Evolutionary conservation across 1,284 basidiomycete species (phyloP).

Genomic region (Fomitiporia mediterranea): DNA sequence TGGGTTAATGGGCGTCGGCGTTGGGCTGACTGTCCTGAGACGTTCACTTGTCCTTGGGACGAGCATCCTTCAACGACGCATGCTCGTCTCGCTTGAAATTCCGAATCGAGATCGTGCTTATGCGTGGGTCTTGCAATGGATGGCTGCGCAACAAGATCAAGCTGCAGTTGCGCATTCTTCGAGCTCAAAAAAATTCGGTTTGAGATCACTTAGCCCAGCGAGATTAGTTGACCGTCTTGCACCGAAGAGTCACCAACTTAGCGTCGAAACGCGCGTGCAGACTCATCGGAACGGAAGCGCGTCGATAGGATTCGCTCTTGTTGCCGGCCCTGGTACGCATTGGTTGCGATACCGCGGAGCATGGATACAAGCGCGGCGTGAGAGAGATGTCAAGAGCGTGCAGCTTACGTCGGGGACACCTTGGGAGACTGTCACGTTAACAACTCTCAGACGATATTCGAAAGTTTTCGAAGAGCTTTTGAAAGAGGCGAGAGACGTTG

Average conservation of each 20-base stretch:
- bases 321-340: constrained; percentile 94
- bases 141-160: constrained; percentile 61
- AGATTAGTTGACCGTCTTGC: constrained; percentile 37
- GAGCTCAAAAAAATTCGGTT: neutral
- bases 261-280: constrained; percentile 89
- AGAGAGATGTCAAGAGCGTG: constrained; percentile 90
- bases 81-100: constrained; percentile 95
- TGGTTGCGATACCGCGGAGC: constrained; percentile 87
- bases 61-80: constrained; percentile 76
- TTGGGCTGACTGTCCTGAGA: constrained; percentile 72
- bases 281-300: constrained; percentile 87
- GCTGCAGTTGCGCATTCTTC: constrained; percentile 23
- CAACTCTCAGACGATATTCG: constrained; percentile 85
- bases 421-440: constrained; percentile 97
- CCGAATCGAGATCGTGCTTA: constrained; percentile 94
- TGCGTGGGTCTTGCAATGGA: constrained; percentile 97
- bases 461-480: constrained; percentile 78
- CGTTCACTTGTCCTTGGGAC: constrained; percentile 68
- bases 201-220: constrained; percentile 24
- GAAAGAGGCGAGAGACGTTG: constrained; percentile 84
- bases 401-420: constrained; percentile 89
- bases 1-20: constrained; percentile 90
- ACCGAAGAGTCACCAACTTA: constrained; percentile 83
- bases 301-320: constrained; percentile 84
- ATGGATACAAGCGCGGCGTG: constrained; percentile 96